These are phyloP conservation scores for Primulina huaijiensis DNA, from an alignment of 257 asterid species.

Conservation along the genomic window DNA sequence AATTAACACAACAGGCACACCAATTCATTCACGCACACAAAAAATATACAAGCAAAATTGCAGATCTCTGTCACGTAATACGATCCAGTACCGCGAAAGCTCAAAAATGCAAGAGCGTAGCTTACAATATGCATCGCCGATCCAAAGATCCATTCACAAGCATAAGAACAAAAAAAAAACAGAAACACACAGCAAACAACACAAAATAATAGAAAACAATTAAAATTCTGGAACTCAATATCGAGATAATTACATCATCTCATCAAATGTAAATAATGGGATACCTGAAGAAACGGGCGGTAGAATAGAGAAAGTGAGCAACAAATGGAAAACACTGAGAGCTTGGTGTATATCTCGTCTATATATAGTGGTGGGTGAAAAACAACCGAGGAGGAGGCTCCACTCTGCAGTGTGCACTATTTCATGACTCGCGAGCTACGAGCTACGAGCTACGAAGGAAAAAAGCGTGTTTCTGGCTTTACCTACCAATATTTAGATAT, in stretches of 20 bases:
- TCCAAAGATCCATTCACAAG: conserved; percentile 17
- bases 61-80: conserved; percentile 1
- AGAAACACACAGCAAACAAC: not conserved
- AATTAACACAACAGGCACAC: not conserved
- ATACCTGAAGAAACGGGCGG: not conserved
- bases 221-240: not conserved
- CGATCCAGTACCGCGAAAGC: not conserved
- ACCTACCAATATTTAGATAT: too few relatives aligned
- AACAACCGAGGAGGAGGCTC: not conserved
- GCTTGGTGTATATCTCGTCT: not conserved
- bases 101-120: not conserved
- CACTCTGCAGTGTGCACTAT: not conserved
- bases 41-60: not conserved
- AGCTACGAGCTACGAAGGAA: too few relatives aligned
- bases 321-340: not conserved
- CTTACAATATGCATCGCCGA: not conserved
- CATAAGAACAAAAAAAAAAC: not conserved
- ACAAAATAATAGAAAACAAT: not conserved
- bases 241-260: not conserved
- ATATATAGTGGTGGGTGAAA: not conserved
- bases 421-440: not conserved
- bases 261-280: not conserved
- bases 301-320: not conserved
- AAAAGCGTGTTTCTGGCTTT: too few relatives aligned
- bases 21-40: not conserved